Base-by-base conservation (phyloP, 768 basidiomycete species). In the Suillus subaureus region DNA sequence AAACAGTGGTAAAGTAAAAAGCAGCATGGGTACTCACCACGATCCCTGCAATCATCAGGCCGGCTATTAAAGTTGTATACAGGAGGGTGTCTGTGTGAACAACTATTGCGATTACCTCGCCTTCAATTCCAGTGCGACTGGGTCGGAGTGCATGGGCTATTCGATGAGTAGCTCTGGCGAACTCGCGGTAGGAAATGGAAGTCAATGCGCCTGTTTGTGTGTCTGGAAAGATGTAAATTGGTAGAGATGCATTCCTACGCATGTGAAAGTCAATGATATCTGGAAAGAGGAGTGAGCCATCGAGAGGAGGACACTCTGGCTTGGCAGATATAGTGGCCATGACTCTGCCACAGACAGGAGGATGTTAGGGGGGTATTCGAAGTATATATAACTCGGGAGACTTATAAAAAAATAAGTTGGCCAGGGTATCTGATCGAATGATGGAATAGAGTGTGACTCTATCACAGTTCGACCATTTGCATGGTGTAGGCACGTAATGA, bases 151-250 rank as follows among this genome's bases (percentile, higher is more conserved):
- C 40, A 16, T 66, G 65, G 7, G 69, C 69, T 16, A 47, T 62
- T 33, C 77, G 70, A 51, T 77, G 77, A 61, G 69, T 58, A 6
- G 76, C 75, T 26, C 70, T 69, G 56, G 71, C 70, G 51, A 77
- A 77, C 60, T 77, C 77, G 43, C 70, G 67, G 35, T 70, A 67
- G 6, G 70, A 68, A n/a, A 77, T 68, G 43, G 72, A 69, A 18
- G 66, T 74, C 57, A 62, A 43, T 2, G 58, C 52, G 39, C 31
- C 61, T 0, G 37, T 16, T 23, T 56, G 31, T 7, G 21, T 0
- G 23, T 63, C 52, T 0, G 69, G 47, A 51, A 69, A 73, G 6
- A 67, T 62, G 37, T 68, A 76, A 13, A 68, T 51, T 1, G 76
- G 74, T 21, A 69, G 58, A n/a, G 61, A 42, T 0, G 77, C 57